A percentile compares a stretch with the other conserved stretches of the same genome.
These are phyloP conservation scores for Misopates orontium DNA, from an alignment of 257 asterid species.

Conservation along the genomic window DNA sequence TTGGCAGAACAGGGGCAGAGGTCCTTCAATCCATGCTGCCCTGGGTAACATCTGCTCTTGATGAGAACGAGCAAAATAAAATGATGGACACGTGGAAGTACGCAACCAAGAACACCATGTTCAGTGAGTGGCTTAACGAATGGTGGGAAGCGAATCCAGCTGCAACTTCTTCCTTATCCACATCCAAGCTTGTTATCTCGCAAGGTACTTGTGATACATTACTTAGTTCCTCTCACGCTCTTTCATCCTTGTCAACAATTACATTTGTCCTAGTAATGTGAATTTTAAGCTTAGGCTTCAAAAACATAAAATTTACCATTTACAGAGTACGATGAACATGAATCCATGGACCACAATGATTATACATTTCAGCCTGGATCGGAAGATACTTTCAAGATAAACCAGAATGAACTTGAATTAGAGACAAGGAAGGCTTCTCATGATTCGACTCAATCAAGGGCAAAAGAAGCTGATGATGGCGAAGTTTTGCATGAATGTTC, in stretches of 20 bases:
- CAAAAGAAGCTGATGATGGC: slow-evolving; percentile 46
- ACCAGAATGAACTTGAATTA: slow-evolving; percentile 95
- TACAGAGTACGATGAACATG: slow-evolving; percentile 63
- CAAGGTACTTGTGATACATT: slow-evolving; percentile 47
- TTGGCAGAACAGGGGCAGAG: slow-evolving; percentile 98
- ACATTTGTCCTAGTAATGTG: slow-evolving; percentile 17
- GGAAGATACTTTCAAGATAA: slow-evolving; percentile 93
- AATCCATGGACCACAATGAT: slow-evolving; percentile 70
- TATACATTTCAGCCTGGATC: slow-evolving; percentile 92
- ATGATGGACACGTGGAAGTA: slow-evolving; percentile 96
- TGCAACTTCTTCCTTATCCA: slow-evolving; percentile 42
- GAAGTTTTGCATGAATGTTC: slow-evolving; percentile 62
- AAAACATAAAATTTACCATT: slow-evolving; percentile 10
- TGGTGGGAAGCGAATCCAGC: slow-evolving; percentile 89
- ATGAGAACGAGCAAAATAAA: slow-evolving; percentile 91
- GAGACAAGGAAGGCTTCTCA: slow-evolving; percentile 94
- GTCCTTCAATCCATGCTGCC: slow-evolving; percentile 97
- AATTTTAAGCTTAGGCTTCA: slow-evolving; percentile 4
- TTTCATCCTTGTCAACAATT: slow-evolving; percentile 4
- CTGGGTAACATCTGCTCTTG: slow-evolving; percentile 97
- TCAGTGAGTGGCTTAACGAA: slow-evolving; percentile 95
- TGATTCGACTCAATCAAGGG: slow-evolving; percentile 69
- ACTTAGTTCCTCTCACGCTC: slow-evolving; percentile 5
- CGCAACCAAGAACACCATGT: slow-evolving; percentile 96
- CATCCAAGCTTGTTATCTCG: slow-evolving; percentile 47